Evolutionary conservation across 768 basidiomycete species (phyloP).

Genomic region (Collybia nuda): DNA sequence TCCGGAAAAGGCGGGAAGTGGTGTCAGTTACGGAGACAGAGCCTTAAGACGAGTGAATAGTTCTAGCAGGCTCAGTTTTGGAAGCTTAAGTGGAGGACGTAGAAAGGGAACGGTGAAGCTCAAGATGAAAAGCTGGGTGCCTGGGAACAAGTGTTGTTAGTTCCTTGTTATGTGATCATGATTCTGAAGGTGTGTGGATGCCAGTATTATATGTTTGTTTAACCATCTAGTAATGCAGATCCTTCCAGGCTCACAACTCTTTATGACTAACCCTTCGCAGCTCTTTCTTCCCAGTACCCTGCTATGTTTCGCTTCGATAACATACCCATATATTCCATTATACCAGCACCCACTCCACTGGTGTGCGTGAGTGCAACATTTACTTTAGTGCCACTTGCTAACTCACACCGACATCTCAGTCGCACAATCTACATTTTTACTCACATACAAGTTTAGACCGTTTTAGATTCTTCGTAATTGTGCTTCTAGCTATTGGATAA

Average conservation of each 20-base stretch:
- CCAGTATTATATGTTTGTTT: background rate
- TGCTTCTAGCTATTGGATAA: conserved; percentile 34
- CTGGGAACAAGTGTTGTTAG: conserved; percentile 69
- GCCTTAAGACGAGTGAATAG: conserved; percentile 88
- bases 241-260: background rate
- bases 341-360: conserved; percentile 30
- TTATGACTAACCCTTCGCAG: background rate
- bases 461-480: conserved; percentile 28
- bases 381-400: background rate
- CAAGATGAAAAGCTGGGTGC: conserved; percentile 61
- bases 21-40: conserved; percentile 95
- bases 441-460: conserved; percentile 9
- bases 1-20: conserved; percentile 92
- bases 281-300: background rate
- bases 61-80: conserved; percentile 86
- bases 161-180: background rate
- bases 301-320: conserved; percentile 14
- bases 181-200: no score
- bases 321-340: conserved; percentile 37
- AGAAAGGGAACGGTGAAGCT: conserved; percentile 61
- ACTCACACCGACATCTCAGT: conserved; percentile 2
- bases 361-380: conserved; percentile 10
- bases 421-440: conserved; percentile 10
- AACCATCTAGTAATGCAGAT: background rate
- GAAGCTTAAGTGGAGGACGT: conserved; percentile 71